These are phyloP conservation scores for Neocallimastix lanati DNA, from an alignment of 192 early-diverging fungal genomes.

Conservation along the genomic window DNA sequence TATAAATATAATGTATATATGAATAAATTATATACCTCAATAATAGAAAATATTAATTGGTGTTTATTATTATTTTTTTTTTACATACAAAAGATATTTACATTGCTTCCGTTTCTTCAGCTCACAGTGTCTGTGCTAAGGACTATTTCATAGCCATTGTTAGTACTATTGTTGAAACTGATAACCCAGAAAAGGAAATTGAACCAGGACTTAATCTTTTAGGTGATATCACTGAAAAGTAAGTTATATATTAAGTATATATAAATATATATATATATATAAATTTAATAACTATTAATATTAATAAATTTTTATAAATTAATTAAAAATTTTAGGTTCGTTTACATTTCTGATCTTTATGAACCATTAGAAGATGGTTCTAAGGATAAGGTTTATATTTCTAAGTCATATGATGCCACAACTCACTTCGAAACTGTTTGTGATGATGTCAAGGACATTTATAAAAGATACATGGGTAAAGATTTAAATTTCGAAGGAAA, in stretches of 20 bases:
- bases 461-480: slow-evolving; percentile 38
- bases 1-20: background rate
- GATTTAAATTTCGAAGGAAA: slow-evolving; percentile 2
- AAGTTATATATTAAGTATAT: too few relatives aligned
- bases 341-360: slow-evolving; percentile 63
- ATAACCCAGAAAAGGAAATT: slow-evolving; percentile 77
- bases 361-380: slow-evolving; percentile 75
- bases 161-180: slow-evolving; percentile 86
- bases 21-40: too few relatives aligned
- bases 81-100: slow-evolving; percentile 57
- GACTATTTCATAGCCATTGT: slow-evolving; percentile 88
- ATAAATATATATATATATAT: too few relatives aligned
- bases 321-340: slow-evolving; percentile 34
- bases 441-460: slow-evolving; percentile 87
- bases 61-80: too few relatives aligned
- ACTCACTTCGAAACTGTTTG: slow-evolving; percentile 98
- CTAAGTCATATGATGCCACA: slow-evolving; percentile 92
- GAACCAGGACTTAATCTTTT: slow-evolving; percentile 71
- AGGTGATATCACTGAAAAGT: slow-evolving; percentile 76
- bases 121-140: slow-evolving; percentile 83
- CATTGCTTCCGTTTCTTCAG: slow-evolving; percentile 68
- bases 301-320: too few relatives aligned
- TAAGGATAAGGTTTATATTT: slow-evolving; percentile 68
- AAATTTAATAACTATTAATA: too few relatives aligned
- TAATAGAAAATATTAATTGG: too few relatives aligned